These are phyloP conservation scores for Starmera caribaea DNA, from an alignment of 805 yeast species.

Conservation along the genomic window DNA sequence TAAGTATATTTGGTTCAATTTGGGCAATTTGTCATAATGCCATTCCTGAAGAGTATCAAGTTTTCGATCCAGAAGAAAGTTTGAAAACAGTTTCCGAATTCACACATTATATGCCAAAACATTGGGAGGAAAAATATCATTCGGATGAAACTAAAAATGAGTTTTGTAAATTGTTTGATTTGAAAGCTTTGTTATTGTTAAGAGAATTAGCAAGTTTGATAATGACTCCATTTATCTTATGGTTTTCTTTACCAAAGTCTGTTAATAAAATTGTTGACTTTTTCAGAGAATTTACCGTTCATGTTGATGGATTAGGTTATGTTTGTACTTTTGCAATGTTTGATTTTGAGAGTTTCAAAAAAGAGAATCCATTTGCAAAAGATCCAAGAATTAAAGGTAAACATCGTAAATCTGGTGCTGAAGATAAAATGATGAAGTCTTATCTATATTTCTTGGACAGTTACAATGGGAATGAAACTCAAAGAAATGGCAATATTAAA, in stretches of 20 bases:
- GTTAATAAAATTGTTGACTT: slow-evolving; percentile 80
- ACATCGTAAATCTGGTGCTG: slow-evolving; percentile 26
- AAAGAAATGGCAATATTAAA: slow-evolving; percentile 8
- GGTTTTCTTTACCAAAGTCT: slow-evolving; percentile 69
- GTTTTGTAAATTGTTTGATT: slow-evolving; percentile 68
- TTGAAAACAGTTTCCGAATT: slow-evolving; percentile 69
- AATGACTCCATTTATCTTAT: slow-evolving; percentile 81
- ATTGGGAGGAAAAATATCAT: slow-evolving; percentile 82
- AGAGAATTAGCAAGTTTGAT: slow-evolving; percentile 77
- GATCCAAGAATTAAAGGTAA: slow-evolving; percentile 27
- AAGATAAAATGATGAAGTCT: slow-evolving; percentile 87
- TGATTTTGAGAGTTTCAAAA: slow-evolving; percentile 52
- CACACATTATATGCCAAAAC: slow-evolving; percentile 83
- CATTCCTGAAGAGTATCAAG: slow-evolving; percentile 51
- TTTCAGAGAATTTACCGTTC: slow-evolving; percentile 80
- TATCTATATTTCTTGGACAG: slow-evolving; percentile 82
- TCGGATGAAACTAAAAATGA: slow-evolving; percentile 77
- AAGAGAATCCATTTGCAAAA: slow-evolving; percentile 8
- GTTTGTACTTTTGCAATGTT: slow-evolving; percentile 94
- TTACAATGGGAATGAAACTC: slow-evolving; percentile 44
- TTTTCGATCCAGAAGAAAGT: slow-evolving; percentile 93
- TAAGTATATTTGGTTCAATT: slow-evolving; percentile 78
- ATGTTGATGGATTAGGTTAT: slow-evolving; percentile 90
- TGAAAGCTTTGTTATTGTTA: slow-evolving; percentile 59
- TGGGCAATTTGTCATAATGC: slow-evolving; percentile 78